These are phyloP conservation scores for Pleurotus sapidus DNA, from an alignment of 768 basidiomycete genomes.

Conservation along the genomic window DNA sequence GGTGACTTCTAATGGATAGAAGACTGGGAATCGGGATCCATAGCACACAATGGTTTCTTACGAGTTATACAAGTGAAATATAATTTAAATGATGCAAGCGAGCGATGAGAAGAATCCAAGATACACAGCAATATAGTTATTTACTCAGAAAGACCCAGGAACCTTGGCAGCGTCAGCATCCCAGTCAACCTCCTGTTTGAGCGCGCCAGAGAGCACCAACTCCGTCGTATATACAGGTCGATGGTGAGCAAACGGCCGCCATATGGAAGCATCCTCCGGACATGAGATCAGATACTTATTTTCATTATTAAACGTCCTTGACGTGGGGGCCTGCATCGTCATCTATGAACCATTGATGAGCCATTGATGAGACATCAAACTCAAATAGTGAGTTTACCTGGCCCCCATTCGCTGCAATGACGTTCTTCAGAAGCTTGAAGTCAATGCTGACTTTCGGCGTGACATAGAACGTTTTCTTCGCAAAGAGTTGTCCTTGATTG, in stretches of 20 bases:
- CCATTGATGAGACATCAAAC: neutral
- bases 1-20: too few species aligned
- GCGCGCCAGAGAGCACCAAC: slow-evolving; percentile 57
- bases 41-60: too few species aligned
- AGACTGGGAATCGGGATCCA: too few species aligned
- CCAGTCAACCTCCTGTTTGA: slow-evolving; percentile 70
- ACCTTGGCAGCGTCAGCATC: slow-evolving; percentile 40
- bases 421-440: slow-evolving; percentile 59
- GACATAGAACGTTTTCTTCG: slow-evolving; percentile 69
- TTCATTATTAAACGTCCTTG: slow-evolving; percentile 48
- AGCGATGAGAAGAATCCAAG: neutral
- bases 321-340: slow-evolving; percentile 47
- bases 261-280: slow-evolving; percentile 58
- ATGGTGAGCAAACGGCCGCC: slow-evolving; percentile 54
- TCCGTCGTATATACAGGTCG: slow-evolving; percentile 68
- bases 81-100: too few species aligned
- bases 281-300: slow-evolving; percentile 67
- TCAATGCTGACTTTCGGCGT: slow-evolving; percentile 65
- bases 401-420: slow-evolving; percentile 70
- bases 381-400: slow-evolving; percentile 38
- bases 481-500: slow-evolving; percentile 53
- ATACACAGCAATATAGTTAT: neutral
- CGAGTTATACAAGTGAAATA: too few species aligned
- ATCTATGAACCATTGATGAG: slow-evolving; percentile 26
- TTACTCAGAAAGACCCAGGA: slow-evolving; percentile 14